These are phyloP conservation scores for Lithospermum erythrorhizon DNA, from an alignment of 257 asterid genomes.

Conservation along the genomic window DNA sequence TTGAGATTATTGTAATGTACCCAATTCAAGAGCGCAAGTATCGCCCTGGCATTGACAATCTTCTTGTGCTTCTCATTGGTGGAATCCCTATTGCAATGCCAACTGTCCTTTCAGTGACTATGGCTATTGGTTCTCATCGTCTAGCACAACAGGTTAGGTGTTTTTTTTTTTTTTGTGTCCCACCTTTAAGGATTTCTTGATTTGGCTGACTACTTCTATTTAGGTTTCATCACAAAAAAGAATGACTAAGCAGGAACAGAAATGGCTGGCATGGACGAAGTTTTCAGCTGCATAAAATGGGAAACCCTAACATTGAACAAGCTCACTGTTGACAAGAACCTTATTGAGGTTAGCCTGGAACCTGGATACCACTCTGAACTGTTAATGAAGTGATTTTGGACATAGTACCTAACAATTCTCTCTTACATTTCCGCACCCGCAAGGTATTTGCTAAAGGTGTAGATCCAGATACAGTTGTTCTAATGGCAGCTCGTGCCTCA, in stretches of 20 bases:
- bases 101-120: conserved; percentile 91
- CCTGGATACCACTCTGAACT: neutral
- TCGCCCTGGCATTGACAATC: conserved; percentile 97
- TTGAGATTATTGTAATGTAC: conserved; percentile 89
- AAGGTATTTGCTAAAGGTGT: conserved; percentile 84
- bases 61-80: conserved; percentile 92
- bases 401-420: neutral
- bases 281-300: conserved; percentile 94
- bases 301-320: conserved; percentile 87
- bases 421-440: neutral
- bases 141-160: conserved; percentile 79
- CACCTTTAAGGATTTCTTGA: neutral
- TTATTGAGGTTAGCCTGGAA: conserved; percentile 60
- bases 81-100: conserved; percentile 99
- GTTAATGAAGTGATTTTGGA: neutral
- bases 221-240: conserved; percentile 99
- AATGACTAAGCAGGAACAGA: conserved; percentile 98
- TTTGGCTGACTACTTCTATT: conserved; percentile 3
- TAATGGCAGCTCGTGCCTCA: conserved; percentile 98
- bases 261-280: conserved; percentile 99
- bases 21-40: conserved; percentile 83
- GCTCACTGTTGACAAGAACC: conserved; percentile 93
- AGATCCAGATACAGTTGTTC: conserved; percentile 85
- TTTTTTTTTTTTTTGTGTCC: neutral
- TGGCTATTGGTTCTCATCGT: conserved; percentile 99